A percentile compares a stretch with the other conserved stretches of the same genome.
These are phyloP conservation scores for Gossypium thurberi DNA, from an alignment of 345 rosid species.

Conservation along the genomic window DNA sequence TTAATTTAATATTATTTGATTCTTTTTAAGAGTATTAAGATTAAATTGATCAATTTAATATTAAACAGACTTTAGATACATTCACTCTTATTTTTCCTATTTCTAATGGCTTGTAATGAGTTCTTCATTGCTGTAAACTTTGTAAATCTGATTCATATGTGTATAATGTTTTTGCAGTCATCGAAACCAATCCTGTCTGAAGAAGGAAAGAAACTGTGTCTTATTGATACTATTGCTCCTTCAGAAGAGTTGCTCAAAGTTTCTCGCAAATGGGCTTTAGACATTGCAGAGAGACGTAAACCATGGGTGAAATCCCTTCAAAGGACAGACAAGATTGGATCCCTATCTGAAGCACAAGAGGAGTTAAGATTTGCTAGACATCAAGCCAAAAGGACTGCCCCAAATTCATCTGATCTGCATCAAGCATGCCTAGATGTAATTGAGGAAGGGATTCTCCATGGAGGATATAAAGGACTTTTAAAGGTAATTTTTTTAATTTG, in stretches of 20 bases:
- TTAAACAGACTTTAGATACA: no score
- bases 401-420: conserved; percentile 86
- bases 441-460: conserved; percentile 84
- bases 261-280: conserved; percentile 76
- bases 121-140: not conserved
- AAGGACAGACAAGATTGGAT: conserved; percentile 76
- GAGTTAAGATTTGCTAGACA: conserved; percentile 49
- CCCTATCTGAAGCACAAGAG: conserved; percentile 72
- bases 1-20: no score
- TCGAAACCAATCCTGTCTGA: conserved; percentile 83
- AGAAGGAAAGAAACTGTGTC: conserved; percentile 77
- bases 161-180: conserved; percentile 36
- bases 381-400: conserved; percentile 68
- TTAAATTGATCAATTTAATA: no score
- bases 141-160: not conserved
- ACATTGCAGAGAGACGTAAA: conserved; percentile 58
- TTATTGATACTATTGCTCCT: conserved; percentile 67
- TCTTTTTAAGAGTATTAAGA: no score
- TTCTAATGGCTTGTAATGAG: not conserved
- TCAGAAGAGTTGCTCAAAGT: conserved; percentile 69
- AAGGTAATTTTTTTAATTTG: conserved; percentile 37
- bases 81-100: not conserved
- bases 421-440: conserved; percentile 79
- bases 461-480: conserved; percentile 81
- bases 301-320: conserved; percentile 83